Evolutionary conservation across 1,139 yeast species (phyloP).

Genomic region (Keqinozyma sinolaborantium): DNA sequence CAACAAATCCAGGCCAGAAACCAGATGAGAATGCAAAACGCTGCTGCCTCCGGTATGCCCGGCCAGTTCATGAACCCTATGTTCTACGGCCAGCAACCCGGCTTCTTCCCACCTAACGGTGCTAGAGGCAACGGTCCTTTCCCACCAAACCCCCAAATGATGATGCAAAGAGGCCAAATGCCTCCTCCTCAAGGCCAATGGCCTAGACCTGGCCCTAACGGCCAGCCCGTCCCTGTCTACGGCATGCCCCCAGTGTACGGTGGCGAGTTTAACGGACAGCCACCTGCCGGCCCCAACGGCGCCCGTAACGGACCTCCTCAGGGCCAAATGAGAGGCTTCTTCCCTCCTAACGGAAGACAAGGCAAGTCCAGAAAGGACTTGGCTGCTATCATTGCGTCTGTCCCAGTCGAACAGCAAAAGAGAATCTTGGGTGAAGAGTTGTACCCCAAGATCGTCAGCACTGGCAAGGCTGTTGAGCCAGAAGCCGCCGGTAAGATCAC

Average conservation of each 20-base stretch:
- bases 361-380: constrained; percentile 39
- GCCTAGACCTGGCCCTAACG: constrained; percentile 66
- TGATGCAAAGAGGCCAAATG: constrained; percentile 78
- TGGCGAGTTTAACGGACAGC: constrained; percentile 13
- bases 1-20: constrained; percentile 98
- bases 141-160: constrained; percentile 87
- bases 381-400: constrained; percentile 58
- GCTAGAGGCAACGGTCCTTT: constrained; percentile 83
- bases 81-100: constrained; percentile 89
- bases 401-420: constrained; percentile 88
- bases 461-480: constrained; percentile 81
- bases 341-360: constrained; percentile 41
- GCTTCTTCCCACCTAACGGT: constrained; percentile 73
- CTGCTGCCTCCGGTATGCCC: constrained; percentile 83
- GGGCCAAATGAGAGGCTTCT: constrained; percentile 24
- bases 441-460: constrained; percentile 89
- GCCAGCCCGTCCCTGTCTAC: constrained; percentile 77
- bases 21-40: constrained; percentile 98
- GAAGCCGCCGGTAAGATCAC: constrained; percentile 99
- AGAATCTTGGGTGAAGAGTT: constrained; percentile 97
- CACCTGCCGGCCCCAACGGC: constrained; percentile 26
- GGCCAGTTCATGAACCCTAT: constrained; percentile 96
- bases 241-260: constrained; percentile 79
- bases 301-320: constrained; percentile 17
- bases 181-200: constrained; percentile 70